Evolutionary conservation across 2,329 filamentous ascomycete genomes (phyloP), one percentile per base, ranked within the genome.

Genomic region (Pseudocercospora pini-densiflorae): DNA sequence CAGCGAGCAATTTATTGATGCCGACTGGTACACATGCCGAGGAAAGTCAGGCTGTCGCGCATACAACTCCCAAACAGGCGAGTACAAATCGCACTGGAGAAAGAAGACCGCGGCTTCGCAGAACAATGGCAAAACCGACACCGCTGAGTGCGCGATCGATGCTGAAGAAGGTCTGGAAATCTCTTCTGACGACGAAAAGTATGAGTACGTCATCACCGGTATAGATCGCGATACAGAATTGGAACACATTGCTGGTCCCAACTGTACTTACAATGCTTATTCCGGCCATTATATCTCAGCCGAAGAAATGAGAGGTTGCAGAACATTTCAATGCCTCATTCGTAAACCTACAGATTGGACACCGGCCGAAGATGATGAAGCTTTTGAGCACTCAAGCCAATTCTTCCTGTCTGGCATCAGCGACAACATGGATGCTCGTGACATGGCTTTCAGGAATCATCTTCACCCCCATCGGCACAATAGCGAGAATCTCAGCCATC

Each of bases 231-330:
- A 53, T 24, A 36, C 33, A 16, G 33, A 36, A 16, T 19, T 47
- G 9, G 69, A 71, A 47, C 69, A 71, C 59, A 59, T 71, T 36
- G 67, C 69, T 2, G 69, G 69, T 0, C 67, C 65, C 0, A 27
- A 33, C 1, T 68, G 69, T 43, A 36, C 2, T 8, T 12, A 12
- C 23, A 59, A 59, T 29, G 69, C 59, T 29, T 69, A 70, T 63
- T 66, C 16, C 29, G 70, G 69, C 1, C 16, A 68, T 16, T 5
- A n/a, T 3, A 67, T 72, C 36, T 58, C 60, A 3, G 24, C 58
- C 5, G 58, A 65, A 23, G 70, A 71, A n/a, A 70, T 70, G 63
- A 33, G 51, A 47, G 54, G 36, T 23, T 64, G 59, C 55, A 59
- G 53, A 0, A 68, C 65, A 7, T 54, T 43, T n/a, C 69, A 70